Evolutionary conservation across 2,329 filamentous ascomycete genomes (phyloP).

Genomic region (Podosphaera leucotricha): DNA sequence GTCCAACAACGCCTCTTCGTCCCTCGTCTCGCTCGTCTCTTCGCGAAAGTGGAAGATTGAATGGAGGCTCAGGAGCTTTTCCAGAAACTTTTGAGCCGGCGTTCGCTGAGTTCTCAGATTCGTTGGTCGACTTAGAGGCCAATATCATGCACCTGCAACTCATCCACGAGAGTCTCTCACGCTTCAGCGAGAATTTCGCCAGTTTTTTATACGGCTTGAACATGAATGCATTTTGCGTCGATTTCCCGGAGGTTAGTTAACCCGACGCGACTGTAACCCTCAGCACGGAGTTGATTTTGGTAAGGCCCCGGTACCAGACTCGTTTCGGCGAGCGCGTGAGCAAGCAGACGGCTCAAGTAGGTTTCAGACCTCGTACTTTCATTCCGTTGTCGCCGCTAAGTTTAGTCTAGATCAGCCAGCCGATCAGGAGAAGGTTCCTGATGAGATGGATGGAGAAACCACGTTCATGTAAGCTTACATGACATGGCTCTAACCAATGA

Average conservation of each 20-base stretch:
- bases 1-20: conserved; percentile 74
- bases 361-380: conserved; percentile 2
- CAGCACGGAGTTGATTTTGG: conserved; percentile 1
- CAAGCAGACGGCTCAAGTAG: conserved; percentile 27
- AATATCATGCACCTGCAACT: conserved; percentile 95
- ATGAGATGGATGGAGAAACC: conserved; percentile 37
- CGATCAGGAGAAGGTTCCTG: conserved; percentile 17
- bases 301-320: conserved; percentile 62
- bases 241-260: conserved; percentile 62
- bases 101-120: conserved; percentile 82
- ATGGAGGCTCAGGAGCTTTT: conserved; percentile 34
- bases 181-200: conserved; percentile 91
- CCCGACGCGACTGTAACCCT: neutral
- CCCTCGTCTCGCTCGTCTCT: conserved; percentile 77
- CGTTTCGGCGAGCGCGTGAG: conserved; percentile 45
- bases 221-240: conserved; percentile 97
- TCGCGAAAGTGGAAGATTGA: conserved; percentile 39
- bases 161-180: conserved; percentile 81
- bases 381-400: neutral
- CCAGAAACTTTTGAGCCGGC: conserved; percentile 68
- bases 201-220: conserved; percentile 90
- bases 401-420: conserved; percentile 10
- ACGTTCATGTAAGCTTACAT: conserved; percentile 49
- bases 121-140: conserved; percentile 84
- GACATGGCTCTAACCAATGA: neutral